Evolutionary conservation across 2,329 filamentous ascomycete genomes (phyloP).

Genomic region (Fusarium miscanthi): DNA sequence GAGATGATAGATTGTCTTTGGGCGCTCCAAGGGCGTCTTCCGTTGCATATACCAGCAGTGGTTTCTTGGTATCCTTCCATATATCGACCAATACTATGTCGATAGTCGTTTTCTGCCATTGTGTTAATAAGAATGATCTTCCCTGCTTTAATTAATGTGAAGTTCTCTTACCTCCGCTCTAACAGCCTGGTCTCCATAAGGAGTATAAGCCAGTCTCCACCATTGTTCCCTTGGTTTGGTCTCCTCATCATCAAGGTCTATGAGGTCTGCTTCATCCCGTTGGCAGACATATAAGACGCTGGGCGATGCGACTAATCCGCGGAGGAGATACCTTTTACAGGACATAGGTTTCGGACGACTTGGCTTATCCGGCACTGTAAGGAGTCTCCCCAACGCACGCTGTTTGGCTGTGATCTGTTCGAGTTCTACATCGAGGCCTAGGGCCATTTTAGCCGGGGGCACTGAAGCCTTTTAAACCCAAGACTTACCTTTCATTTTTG

Average conservation of each 20-base stretch:
- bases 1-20: slow-evolving; percentile 51
- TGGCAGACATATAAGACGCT: slow-evolving; percentile 64
- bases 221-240: slow-evolving; percentile 59
- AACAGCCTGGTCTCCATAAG: slow-evolving; percentile 55
- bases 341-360: slow-evolving; percentile 52
- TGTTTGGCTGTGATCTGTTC: slow-evolving; percentile 51
- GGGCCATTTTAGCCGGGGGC: slow-evolving; percentile 33
- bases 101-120: slow-evolving; percentile 58
- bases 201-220: slow-evolving; percentile 64
- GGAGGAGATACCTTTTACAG: slow-evolving; percentile 61
- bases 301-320: slow-evolving; percentile 61
- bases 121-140: slow-evolving; percentile 22
- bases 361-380: slow-evolving; percentile 54
- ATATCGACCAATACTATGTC: slow-evolving; percentile 59
- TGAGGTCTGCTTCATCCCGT: slow-evolving; percentile 54
- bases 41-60: slow-evolving; percentile 65
- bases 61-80: slow-evolving; percentile 60
- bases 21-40: slow-evolving; percentile 49
- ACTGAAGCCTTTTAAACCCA: background rate
- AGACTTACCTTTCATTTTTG: slow-evolving; percentile 51
- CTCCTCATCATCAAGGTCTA: slow-evolving; percentile 53
- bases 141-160: background rate
- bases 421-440: slow-evolving; percentile 48
- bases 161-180: slow-evolving; percentile 59
- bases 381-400: slow-evolving; percentile 52